phyloP scores from a whole-genome alignment of 2,329 filamentous ascomycete species.

The Coniochaeta sp. region DNA sequence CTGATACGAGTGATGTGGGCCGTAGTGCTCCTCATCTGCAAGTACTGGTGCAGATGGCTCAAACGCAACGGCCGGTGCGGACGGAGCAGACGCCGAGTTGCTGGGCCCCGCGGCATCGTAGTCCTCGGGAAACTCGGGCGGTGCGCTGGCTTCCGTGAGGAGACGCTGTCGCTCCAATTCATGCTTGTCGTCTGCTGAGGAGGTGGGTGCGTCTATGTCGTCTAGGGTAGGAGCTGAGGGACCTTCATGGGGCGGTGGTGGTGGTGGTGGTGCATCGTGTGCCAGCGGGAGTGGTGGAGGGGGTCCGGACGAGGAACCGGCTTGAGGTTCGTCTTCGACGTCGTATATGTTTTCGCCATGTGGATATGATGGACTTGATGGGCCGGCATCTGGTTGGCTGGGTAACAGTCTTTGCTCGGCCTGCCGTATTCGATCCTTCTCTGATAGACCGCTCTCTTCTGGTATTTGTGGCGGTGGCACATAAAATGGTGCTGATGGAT shows the following conservation, averaged over 20 bases:
- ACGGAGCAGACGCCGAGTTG: slow-evolving; percentile 13
- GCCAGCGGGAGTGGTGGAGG: slow-evolving; percentile 6
- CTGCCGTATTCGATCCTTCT: slow-evolving; percentile 73
- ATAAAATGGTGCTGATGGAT: slow-evolving; percentile 34
- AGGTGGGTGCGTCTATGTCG: slow-evolving; percentile 28
- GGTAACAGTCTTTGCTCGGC: slow-evolving; percentile 77
- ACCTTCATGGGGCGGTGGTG: slow-evolving; percentile 18
- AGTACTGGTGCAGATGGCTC: slow-evolving; percentile 53
- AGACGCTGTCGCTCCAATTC: slow-evolving; percentile 64
- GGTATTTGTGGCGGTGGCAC: slow-evolving; percentile 54
- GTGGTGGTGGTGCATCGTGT: slow-evolving; percentile 12
- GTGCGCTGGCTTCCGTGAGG: slow-evolving; percentile 58
- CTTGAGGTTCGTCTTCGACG: slow-evolving; percentile 31
- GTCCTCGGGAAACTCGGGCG: slow-evolving; percentile 50
- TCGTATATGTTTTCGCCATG: slow-evolving; percentile 47
- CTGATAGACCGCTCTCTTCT: slow-evolving; percentile 58
- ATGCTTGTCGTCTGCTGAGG: slow-evolving; percentile 67
- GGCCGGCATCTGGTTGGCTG: slow-evolving; percentile 56
- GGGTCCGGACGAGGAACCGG: slow-evolving; percentile 5
- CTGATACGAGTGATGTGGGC: slow-evolving; percentile 16
- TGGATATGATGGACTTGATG: slow-evolving; percentile 27
- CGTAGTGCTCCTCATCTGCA: slow-evolving; percentile 33
- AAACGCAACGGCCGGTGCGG: slow-evolving; percentile 14
- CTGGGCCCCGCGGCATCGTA: slow-evolving; percentile 26
- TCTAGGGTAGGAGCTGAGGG: slow-evolving; percentile 40